Base-by-base conservation (phyloP, 2,329 filamentous ascomycete genomes). In the Alternaria arbusti region DNA sequence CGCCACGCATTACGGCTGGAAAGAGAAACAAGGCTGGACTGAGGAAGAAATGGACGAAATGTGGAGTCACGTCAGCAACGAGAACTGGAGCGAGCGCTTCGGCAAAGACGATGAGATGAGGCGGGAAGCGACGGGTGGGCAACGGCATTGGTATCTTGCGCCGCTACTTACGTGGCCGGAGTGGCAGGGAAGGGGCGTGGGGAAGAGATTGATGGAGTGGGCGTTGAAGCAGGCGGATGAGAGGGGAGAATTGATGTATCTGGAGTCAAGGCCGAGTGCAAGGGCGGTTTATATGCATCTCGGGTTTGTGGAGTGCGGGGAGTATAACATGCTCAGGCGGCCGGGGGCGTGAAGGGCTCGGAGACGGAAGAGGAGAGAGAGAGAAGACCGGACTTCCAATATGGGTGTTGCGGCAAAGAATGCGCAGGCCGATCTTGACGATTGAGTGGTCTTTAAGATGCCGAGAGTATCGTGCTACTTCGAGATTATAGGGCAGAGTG, bases 131-230 rank as follows among this genome's bases (percentile, higher is more conserved):
- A 10, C 76, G 25, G 63, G 61, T 0, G 71, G 66, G 0, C 66
- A 78, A 20, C 43, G 47, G 61, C 76, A 79, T 61, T 79, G 77
- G 77, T 77, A 70, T 69, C 69, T 79, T 10, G 71, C 69, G 49
- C 66, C 71, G 23, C 36, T 79, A n/a, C 45, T 74, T 5, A 73
- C 68, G 6, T 78, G 63, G 66, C 76, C 76, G 0, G 70, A 74
- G 51, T 78, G 52, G 32, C 77, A 77, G 61, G 74, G 75, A 0
- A 64, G 64, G 13, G 77, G 77, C 0, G 70, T 78, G 0, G 77
- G 68, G 26, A 75, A 61, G 44, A 67, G 57, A 45, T 52, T 79
- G 62, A 28, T 79, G 62, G 43, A 67, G 20, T 79, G 76, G 75
- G 76, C 69, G 23, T 72, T 77, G 52, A 45, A 70, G n/a, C 63